Evolutionary conservation across 1,284 basidiomycete species (phyloP).

Genomic region (Sparassis latifolia): DNA sequence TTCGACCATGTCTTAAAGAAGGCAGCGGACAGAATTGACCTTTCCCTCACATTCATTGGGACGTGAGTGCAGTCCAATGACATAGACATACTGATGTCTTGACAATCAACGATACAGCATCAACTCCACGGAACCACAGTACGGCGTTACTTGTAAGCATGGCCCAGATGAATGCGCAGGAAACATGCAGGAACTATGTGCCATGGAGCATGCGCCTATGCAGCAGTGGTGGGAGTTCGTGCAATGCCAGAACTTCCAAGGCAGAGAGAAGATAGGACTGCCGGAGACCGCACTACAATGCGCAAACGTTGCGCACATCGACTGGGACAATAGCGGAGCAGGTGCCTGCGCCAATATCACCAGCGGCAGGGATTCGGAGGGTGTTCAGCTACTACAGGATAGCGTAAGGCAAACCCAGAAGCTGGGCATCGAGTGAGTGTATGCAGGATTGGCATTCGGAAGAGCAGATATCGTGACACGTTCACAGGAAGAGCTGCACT

Average conservation of each 20-base stretch:
- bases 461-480: slow-evolving; percentile 4
- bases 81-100: background rate
- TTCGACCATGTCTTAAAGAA: slow-evolving; percentile 68
- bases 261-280: slow-evolving; percentile 56
- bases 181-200: slow-evolving; percentile 82
- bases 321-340: slow-evolving; percentile 60
- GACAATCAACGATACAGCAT: slow-evolving; percentile 33
- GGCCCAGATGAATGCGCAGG: slow-evolving; percentile 79
- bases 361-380: slow-evolving; percentile 53
- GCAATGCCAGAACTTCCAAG: slow-evolving; percentile 72
- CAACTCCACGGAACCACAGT: slow-evolving; percentile 55
- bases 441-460: background rate
- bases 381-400: slow-evolving; percentile 50
- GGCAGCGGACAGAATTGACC: slow-evolving; percentile 60
- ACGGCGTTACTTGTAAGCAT: slow-evolving; percentile 76
- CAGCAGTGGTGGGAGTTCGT: slow-evolving; percentile 69
- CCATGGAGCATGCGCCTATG: slow-evolving; percentile 46
- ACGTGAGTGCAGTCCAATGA: slow-evolving; percentile 40
- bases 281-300: slow-evolving; percentile 63
- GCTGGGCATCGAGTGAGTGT: slow-evolving; percentile 51
- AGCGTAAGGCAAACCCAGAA: slow-evolving; percentile 46
- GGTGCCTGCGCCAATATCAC: slow-evolving; percentile 53
- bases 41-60: slow-evolving; percentile 70
- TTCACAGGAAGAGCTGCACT: slow-evolving; percentile 74
- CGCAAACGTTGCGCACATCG: slow-evolving; percentile 53